These are phyloP conservation scores for Alternaria hordeiaustralica DNA, from an alignment of 2,329 filamentous ascomycete species.

Conservation along the genomic window DNA sequence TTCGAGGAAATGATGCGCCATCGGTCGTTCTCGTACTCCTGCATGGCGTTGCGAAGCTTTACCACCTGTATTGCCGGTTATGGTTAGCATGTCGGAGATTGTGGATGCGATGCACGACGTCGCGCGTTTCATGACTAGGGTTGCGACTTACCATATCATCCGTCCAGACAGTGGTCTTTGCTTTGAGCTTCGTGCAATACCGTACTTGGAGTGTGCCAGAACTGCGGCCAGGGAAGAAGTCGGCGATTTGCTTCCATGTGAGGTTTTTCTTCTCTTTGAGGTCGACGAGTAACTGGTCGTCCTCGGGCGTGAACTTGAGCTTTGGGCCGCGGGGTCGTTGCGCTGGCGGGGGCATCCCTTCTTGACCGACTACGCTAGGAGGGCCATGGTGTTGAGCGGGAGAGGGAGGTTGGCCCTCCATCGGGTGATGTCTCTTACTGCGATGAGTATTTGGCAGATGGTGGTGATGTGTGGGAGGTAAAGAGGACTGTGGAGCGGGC, in stretches of 20 bases:
- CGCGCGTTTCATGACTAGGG: slow-evolving; percentile 41
- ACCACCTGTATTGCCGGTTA: slow-evolving; percentile 65
- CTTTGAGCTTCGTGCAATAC: slow-evolving; percentile 94
- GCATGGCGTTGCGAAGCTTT: slow-evolving; percentile 76
- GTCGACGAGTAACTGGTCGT: slow-evolving; percentile 85
- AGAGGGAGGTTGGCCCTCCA: slow-evolving; percentile 53
- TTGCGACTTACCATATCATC: slow-evolving; percentile 79
- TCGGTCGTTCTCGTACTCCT: slow-evolving; percentile 88
- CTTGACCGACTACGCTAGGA: slow-evolving; percentile 84
- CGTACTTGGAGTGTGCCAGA: slow-evolving; percentile 91
- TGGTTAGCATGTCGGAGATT: slow-evolving; percentile 43
- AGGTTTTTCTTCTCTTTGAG: slow-evolving; percentile 93
- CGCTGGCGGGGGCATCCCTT: slow-evolving; percentile 85
- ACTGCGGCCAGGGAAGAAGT: slow-evolving; percentile 90
- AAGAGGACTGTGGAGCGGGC: slow-evolving; percentile 30
- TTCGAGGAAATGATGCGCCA: slow-evolving; percentile 93
- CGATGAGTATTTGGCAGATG: slow-evolving; percentile 75
- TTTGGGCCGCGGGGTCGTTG: slow-evolving; percentile 84
- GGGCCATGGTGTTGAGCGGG: slow-evolving; percentile 62
- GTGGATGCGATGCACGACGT: slow-evolving; percentile 42
- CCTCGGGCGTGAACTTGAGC: slow-evolving; percentile 91
- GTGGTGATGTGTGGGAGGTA: slow-evolving; percentile 69
- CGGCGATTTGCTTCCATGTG: slow-evolving; percentile 97
- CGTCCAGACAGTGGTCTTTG: slow-evolving; percentile 91
- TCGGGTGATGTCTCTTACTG: slow-evolving; percentile 65